Evolutionary conservation across 208 protist species (phyloP).

Genomic region (Angomonas ambiguus): DNA sequence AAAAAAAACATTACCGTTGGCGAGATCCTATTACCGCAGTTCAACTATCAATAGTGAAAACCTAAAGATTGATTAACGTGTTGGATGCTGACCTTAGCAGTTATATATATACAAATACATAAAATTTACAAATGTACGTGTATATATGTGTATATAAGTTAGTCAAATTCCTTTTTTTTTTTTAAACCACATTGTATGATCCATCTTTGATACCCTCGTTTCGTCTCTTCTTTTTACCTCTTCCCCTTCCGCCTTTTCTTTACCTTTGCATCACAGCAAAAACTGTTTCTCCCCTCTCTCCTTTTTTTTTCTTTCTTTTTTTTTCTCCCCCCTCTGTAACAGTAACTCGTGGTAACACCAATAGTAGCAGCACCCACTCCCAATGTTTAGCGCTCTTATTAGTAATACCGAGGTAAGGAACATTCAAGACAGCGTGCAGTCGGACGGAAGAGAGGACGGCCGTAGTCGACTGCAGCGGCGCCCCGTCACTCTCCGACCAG

Average conservation of each 20-base stretch:
- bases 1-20: not conserved
- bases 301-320: not conserved
- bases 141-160: not conserved
- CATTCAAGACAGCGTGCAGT: conserved; percentile 64
- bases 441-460: conserved; percentile 71
- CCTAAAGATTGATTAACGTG: too few species aligned
- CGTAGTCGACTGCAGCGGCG: conserved; percentile 77
- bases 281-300: not conserved
- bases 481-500: conserved; percentile 26
- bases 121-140: too few species aligned
- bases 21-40: too few species aligned
- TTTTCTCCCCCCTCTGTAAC: not conserved
- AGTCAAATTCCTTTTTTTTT: conserved; percentile 3
- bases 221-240: too few species aligned
- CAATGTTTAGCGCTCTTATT: conserved; percentile 22
- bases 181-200: not conserved
- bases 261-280: not conserved
- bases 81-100: too few species aligned
- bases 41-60: too few species aligned
- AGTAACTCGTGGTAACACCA: not conserved
- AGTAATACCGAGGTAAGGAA: conserved; percentile 62
- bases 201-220: too few species aligned
- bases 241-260: not conserved
- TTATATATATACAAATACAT: too few species aligned
- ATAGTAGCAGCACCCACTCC: conserved; percentile 5